Evolutionary conservation across 2,329 filamentous ascomycete species (phyloP).

Genomic region (Penicillium occitanis): DNA sequence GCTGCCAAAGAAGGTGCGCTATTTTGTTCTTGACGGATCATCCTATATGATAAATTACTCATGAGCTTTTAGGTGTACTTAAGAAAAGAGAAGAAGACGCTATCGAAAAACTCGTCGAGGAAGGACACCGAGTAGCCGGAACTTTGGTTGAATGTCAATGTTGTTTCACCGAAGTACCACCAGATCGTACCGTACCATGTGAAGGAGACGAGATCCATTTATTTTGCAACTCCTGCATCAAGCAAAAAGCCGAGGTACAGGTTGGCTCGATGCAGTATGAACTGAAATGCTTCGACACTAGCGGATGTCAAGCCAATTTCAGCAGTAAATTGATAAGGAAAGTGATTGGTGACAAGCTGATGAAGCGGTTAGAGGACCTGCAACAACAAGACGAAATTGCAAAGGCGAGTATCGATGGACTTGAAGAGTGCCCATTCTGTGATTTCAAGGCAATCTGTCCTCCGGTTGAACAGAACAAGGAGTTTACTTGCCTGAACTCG

Average conservation of each 20-base stretch:
- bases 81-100: slow-evolving; percentile 29
- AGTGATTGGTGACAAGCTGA: slow-evolving; percentile 60
- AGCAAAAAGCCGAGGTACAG: slow-evolving; percentile 63
- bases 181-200: slow-evolving; percentile 70
- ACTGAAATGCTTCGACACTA: slow-evolving; percentile 68
- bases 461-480: slow-evolving; percentile 64
- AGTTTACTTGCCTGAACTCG: slow-evolving; percentile 69
- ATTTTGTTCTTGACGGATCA: neutral
- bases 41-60: neutral
- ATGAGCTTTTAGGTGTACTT: slow-evolving; percentile 10
- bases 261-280: slow-evolving; percentile 69
- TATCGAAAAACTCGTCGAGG: slow-evolving; percentile 37
- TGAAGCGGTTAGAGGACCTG: slow-evolving; percentile 65
- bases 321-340: slow-evolving; percentile 53
- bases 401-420: slow-evolving; percentile 67
- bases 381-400: slow-evolving; percentile 69
- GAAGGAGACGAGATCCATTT: slow-evolving; percentile 58
- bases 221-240: slow-evolving; percentile 70
- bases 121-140: slow-evolving; percentile 46
- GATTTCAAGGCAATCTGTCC: slow-evolving; percentile 74
- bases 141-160: slow-evolving; percentile 68
- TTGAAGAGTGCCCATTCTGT: slow-evolving; percentile 79
- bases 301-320: slow-evolving; percentile 65
- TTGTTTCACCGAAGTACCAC: slow-evolving; percentile 66
- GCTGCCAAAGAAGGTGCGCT: slow-evolving; percentile 25